Conservation (phyloP, 2,329 filamentous ascomycete genomes). For the Cladorrhinum sp. region DNA sequence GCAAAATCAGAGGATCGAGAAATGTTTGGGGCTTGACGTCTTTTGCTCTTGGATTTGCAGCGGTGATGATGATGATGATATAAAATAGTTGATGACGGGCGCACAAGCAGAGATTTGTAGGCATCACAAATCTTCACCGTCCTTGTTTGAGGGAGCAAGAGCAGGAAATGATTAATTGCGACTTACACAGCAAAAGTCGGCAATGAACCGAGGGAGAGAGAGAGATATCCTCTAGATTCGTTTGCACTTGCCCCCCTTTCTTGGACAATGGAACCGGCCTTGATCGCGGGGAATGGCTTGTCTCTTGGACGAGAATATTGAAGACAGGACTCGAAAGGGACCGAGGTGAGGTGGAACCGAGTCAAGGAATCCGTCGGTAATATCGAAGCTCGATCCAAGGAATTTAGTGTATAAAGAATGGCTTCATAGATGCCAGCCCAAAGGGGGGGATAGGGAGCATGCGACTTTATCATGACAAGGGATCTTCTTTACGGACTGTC, state of each 20-base stretch:
- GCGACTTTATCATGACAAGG: conserved; percentile 15
- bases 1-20: not conserved
- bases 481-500: conserved; percentile 7
- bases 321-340: conserved; percentile 20
- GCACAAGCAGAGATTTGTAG: conserved; percentile 1
- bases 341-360: conserved; percentile 14
- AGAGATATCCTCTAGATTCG: too few relatives aligned
- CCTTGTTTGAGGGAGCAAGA: conserved; percentile 8
- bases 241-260: too few relatives aligned
- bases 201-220: not conserved
- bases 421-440: conserved; percentile 14
- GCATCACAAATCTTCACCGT: not conserved
- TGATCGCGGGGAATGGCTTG: conserved; percentile 8
- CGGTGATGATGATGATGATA: not conserved
- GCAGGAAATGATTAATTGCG: not conserved
- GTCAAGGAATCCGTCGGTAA: conserved; percentile 15
- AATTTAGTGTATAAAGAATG: not conserved
- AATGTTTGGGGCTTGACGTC: conserved; percentile 1
- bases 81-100: not conserved
- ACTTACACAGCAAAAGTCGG: conserved; percentile 1
- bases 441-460: conserved; percentile 9
- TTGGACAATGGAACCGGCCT: conserved; percentile 13
- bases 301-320: conserved; percentile 22
- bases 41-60: not conserved
- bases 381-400: conserved; percentile 1